phyloP scores from a whole-genome alignment of 179 eudicot genomes.

The Patellifolia procumbens region DNA sequence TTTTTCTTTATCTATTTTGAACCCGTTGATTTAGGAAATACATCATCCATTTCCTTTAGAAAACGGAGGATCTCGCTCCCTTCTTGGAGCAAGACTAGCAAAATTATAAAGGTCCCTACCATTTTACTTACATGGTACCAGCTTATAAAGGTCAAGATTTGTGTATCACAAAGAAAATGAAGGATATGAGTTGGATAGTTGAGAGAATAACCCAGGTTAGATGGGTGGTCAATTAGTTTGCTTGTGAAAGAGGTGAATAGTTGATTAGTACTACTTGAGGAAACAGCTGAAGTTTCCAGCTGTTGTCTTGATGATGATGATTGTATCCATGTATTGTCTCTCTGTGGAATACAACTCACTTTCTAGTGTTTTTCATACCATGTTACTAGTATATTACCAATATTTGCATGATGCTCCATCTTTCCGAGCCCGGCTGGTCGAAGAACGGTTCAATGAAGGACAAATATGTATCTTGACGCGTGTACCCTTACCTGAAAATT shows the following conservation, averaged over 20 bases:
- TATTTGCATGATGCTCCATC: neutral
- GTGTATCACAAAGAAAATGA: neutral
- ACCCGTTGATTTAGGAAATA: neutral
- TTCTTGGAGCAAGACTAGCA: neutral
- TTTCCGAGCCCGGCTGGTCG: no score
- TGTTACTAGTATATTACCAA: neutral
- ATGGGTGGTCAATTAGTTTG: constrained; percentile 23
- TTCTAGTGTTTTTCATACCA: constrained; percentile 2
- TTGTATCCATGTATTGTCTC: constrained; percentile 34
- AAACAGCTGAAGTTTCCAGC: constrained; percentile 35
- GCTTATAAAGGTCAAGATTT: neutral
- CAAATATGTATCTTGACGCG: no score
- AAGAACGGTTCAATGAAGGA: no score
- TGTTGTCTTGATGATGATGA: constrained; percentile 34
- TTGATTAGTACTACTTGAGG: constrained; percentile 11
- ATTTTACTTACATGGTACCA: neutral
- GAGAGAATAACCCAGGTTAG: neutral
- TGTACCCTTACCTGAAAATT: no score
- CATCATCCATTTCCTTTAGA: no score
- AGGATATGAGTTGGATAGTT: constrained; percentile 1
- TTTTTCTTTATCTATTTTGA: neutral
- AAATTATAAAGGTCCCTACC: neutral
- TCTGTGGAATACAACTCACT: neutral
- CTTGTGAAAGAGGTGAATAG: constrained; percentile 15
- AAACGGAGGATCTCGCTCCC: no score